These are phyloP conservation scores for Penicillium corylophilum DNA, from an alignment of 2,329 filamentous ascomycete genomes.

Conservation along the genomic window DNA sequence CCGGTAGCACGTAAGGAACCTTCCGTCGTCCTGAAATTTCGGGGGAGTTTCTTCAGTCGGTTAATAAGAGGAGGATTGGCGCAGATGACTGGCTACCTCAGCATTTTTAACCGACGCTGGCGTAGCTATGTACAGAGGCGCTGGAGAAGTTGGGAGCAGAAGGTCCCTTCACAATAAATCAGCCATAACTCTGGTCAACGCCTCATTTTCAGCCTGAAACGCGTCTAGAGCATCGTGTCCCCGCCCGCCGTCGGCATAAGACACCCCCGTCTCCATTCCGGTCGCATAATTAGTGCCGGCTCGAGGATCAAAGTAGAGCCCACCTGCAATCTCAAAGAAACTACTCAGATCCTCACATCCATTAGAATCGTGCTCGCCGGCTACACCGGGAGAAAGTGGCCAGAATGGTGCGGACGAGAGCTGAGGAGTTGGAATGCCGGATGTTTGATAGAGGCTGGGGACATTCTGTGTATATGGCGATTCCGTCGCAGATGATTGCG, in stretches of 20 bases:
- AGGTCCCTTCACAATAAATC: constrained; percentile 27
- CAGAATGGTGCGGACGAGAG: constrained; percentile 13
- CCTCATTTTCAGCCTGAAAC: constrained; percentile 38
- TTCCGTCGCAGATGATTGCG: not conserved
- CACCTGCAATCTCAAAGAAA: constrained; percentile 61
- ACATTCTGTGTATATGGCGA: constrained; percentile 3
- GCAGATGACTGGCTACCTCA: not conserved
- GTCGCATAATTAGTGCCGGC: constrained; percentile 5
- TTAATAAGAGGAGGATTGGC: not conserved
- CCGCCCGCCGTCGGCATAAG: constrained; percentile 3
- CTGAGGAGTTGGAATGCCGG: constrained; percentile 15
- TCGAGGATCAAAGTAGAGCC: constrained; percentile 33
- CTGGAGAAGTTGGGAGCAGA: not conserved
- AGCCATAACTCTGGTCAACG: constrained; percentile 36
- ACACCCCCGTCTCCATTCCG: constrained; percentile 9
- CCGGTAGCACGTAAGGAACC: constrained; percentile 49
- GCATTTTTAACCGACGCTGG: not conserved
- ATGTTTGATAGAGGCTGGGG: constrained; percentile 6
- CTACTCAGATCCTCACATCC: constrained; percentile 55
- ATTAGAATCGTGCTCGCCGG: constrained; percentile 15
- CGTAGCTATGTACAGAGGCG: not conserved
- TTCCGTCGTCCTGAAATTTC: not conserved
- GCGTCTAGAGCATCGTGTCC: constrained; percentile 21
- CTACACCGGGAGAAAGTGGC: constrained; percentile 17
- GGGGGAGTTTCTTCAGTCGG: constrained; percentile 3